phyloP scores from a whole-genome alignment of 768 basidiomycete species.

The Saitozyma podzolica region DNA sequence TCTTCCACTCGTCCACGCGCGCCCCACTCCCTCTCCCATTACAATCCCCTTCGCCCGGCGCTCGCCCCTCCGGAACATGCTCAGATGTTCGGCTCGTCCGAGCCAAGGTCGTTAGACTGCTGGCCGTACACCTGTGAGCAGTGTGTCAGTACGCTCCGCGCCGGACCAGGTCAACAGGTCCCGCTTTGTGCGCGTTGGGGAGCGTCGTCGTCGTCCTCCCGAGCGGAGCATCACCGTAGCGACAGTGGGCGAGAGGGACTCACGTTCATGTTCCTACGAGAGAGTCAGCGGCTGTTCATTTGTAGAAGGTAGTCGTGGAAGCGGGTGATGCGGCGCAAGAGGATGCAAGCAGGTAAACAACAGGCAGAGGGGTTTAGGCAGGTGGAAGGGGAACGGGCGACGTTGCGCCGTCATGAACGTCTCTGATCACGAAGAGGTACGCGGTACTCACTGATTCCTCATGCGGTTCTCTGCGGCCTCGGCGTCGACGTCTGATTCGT shows the following conservation, averaged over 20 bases:
- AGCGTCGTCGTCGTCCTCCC: no score
- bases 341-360: no score
- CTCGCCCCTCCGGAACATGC: no score
- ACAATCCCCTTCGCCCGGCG: no score
- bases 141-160: not conserved
- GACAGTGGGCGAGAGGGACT: not conserved
- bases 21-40: no score
- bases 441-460: slow-evolving; percentile 21
- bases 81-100: not conserved
- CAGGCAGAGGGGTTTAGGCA: no score
- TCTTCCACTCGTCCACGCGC: no score
- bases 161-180: no score
- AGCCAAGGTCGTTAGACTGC: slow-evolving; percentile 1
- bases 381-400: no score
- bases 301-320: no score
- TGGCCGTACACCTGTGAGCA: not conserved
- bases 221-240: not conserved
- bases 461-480: slow-evolving; percentile 27
- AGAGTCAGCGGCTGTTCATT: not conserved
- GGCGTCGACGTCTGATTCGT: slow-evolving; percentile 18
- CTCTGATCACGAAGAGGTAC: not conserved
- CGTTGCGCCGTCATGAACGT: not conserved
- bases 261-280: slow-evolving; percentile 10
- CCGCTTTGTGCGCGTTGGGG: no score
- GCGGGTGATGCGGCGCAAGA: no score